phyloP scores from a whole-genome alignment of 305 asterid genomes.

The Plantago rigida region DNA sequence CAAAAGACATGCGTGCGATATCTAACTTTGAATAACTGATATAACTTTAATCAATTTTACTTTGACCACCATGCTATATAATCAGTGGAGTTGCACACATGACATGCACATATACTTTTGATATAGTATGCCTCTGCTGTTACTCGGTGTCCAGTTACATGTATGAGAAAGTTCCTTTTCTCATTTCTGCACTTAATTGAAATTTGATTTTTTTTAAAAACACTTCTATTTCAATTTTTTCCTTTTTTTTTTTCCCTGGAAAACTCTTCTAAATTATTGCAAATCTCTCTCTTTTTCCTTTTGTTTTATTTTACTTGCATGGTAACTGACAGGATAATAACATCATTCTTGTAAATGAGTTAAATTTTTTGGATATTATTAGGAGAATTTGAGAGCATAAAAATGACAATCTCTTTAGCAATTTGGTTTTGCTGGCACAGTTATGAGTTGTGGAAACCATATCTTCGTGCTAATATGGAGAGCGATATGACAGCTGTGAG shows the following conservation, averaged over 20 bases:
- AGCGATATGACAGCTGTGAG: conserved; percentile 84
- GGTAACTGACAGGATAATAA: conserved; percentile 4
- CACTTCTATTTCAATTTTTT: background rate
- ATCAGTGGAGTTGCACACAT: no score
- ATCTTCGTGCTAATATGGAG: conserved; percentile 91
- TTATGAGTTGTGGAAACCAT: conserved; percentile 92
- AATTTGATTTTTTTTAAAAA: no score
- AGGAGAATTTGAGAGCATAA: conserved; percentile 4
- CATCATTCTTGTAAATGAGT: background rate
- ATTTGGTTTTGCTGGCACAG: conserved; percentile 33
- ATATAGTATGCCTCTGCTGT: no score
- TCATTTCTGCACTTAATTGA: no score
- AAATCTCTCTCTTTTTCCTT: no score
- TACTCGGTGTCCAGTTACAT: no score
- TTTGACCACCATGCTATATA: no score
- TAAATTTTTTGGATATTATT: background rate
- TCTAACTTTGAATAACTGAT: no score
- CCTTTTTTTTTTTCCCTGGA: background rate
- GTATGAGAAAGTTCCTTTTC: no score
- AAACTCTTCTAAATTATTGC: background rate
- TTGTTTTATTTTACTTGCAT: background rate
- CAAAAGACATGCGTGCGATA: no score
- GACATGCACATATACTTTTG: no score
- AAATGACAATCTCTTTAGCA: conserved; percentile 13
- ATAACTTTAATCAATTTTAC: no score